Evolutionary conservation across 192 early-diverging fungal species (phyloP), one percentile per base, ranked within the genome.

Genomic region (Jimgerdemannia lactiflua): DNA sequence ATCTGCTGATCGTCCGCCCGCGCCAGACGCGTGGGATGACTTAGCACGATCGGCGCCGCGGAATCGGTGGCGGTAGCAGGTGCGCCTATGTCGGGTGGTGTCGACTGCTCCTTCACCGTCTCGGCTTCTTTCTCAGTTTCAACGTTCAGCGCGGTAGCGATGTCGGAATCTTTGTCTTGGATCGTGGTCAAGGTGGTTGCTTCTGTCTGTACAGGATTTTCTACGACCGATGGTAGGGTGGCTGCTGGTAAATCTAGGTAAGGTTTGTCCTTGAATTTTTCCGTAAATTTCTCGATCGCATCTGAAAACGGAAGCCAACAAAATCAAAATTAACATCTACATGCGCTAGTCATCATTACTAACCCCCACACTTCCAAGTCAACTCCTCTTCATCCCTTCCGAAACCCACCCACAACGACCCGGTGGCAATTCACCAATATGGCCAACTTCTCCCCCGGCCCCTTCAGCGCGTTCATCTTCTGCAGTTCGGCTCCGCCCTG

Each of bases 361-460:
- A 6, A 59, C 6, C 49, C 8, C 49, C 6, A 14, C 6, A 59
- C 14, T 59, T 59, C 6, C 49, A 59, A 6, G 29, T 1, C 29
- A 29, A 29, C 29, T 59, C 14, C 6, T 14, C 49, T 10, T 2
- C 6, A 59, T 59, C 49, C 49, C 49, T 10, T 59, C 67, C 42
- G 19, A 19, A 3, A 78, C 69, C 59, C 80, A 86, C 83, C 81
- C 7, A 85, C 82, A 43, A 87, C 82, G 3, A 85, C 77, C 3
- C 80, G 75, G 29, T 87, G 82, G 0, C 80, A 82, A 0, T 75
- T 80, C 0, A 87, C 68, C 20, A 87, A 75, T 4, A 78, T 75
- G 14, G 82, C 77, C 74, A 85, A 70, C 64, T 87, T 87, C 10
- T 84, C 84, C 19, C 82, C 72, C 17, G 86, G 82, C 9, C 79